Percentiles rank a stretch among this genome's conserved stretches.
phyloP scores from a whole-genome alignment of 148 eudicot genomes.

The Rhododendron ferrugineum region DNA sequence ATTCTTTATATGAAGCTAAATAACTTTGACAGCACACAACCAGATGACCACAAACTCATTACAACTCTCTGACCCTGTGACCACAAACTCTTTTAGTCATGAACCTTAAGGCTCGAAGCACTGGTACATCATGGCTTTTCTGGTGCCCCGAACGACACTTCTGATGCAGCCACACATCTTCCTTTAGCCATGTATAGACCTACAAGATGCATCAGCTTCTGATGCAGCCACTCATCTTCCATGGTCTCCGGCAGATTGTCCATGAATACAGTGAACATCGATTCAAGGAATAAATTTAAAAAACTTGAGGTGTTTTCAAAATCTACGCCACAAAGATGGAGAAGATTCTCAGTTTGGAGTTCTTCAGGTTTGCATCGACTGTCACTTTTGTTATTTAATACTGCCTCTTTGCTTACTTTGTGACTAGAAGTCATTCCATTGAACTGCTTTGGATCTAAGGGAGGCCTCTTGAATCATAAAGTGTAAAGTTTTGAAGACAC shows the following conservation, averaged over 20 bases:
- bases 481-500: conserved; percentile 54
- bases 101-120: neutral
- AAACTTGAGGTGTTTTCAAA: conserved; percentile 66
- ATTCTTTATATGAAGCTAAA: too few relatives aligned
- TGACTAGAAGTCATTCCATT: conserved; percentile 7
- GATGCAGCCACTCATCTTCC: too few relatives aligned
- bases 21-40: too few relatives aligned
- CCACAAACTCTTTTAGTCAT: neutral
- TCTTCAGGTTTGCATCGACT: conserved; percentile 48
- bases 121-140: conserved; percentile 8
- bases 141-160: conserved; percentile 14
- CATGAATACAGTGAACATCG: neutral
- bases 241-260: too few relatives aligned
- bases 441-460: conserved; percentile 46
- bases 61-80: neutral
- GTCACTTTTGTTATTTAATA: conserved; percentile 6
- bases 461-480: conserved; percentile 48
- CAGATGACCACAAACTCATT: too few relatives aligned
- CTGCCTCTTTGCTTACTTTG: neutral
- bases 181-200: too few relatives aligned
- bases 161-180: neutral
- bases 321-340: conserved; percentile 51
- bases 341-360: conserved; percentile 50
- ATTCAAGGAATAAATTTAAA: conserved; percentile 60
- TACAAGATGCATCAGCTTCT: too few relatives aligned